phyloP scores from a whole-genome alignment of 169 alveolate genomes.

The Ichthyophthirius multifiliis region DNA sequence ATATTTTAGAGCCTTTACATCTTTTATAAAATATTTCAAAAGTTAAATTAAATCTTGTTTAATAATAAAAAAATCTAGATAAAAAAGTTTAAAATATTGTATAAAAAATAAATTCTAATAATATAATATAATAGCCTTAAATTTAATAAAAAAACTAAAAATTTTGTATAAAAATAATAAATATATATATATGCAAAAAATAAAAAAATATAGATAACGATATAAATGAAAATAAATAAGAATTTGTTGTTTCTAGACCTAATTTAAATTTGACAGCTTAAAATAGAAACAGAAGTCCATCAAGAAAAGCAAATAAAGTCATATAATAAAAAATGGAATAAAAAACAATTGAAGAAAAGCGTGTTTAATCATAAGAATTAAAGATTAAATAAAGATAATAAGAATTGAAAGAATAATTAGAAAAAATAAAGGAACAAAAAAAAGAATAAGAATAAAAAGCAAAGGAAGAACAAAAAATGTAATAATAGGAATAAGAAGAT shows the following conservation, averaged over 20 bases:
- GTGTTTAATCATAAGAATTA: neutral
- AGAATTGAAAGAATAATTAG: constrained; percentile 13
- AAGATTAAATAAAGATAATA: neutral
- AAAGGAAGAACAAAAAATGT: neutral
- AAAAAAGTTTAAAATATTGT: neutral
- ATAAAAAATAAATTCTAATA: neutral
- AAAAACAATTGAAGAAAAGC: neutral
- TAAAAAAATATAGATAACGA: neutral
- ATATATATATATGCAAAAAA: neutral
- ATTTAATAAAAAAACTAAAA: neutral
- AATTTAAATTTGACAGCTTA: too few relatives aligned
- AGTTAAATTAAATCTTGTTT: constrained; percentile 26
- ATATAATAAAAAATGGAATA: neutral
- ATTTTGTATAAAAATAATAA: neutral
- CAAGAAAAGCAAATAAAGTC: neutral
- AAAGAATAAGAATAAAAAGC: neutral
- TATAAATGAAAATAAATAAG: neutral
- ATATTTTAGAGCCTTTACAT: constrained; percentile 20
- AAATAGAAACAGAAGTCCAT: neutral
- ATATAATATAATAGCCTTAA: neutral
- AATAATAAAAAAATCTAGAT: neutral
- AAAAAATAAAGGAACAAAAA: neutral
- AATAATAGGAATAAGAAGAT: neutral
- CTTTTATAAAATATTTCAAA: neutral
- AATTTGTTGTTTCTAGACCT: too few relatives aligned